phyloP scores from a whole-genome alignment of 1,284 basidiomycete genomes.

The Limonomyces culmigenus region DNA sequence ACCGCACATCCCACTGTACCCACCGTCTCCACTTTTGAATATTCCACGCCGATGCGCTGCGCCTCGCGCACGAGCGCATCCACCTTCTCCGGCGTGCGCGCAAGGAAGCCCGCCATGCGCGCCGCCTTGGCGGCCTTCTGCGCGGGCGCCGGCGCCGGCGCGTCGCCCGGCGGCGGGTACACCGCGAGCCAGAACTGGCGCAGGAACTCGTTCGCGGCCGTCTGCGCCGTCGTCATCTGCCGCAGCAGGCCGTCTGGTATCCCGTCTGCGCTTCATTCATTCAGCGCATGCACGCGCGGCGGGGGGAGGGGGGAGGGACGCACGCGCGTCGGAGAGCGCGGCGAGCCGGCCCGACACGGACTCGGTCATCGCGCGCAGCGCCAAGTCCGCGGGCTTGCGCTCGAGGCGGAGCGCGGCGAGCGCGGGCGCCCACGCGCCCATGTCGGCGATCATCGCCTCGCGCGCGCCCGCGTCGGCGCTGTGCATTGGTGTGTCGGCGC shows the following conservation, averaged over 20 bases:
- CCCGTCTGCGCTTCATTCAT: slow-evolving; percentile 30
- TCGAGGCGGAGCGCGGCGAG: slow-evolving; percentile 34
- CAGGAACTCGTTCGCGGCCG: slow-evolving; percentile 88
- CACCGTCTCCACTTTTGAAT: slow-evolving; percentile 47
- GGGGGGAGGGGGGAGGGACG: neutral
- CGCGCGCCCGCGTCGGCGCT: neutral
- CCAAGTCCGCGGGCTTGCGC: slow-evolving; percentile 43
- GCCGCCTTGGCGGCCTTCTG: slow-evolving; percentile 61
- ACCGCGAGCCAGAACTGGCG: slow-evolving; percentile 90
- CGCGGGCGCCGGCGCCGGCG: slow-evolving; percentile 33
- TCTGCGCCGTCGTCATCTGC: slow-evolving; percentile 79
- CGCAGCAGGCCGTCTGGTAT: slow-evolving; percentile 67
- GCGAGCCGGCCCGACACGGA: slow-evolving; percentile 56
- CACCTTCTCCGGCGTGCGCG: slow-evolving; percentile 68
- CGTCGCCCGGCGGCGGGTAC: slow-evolving; percentile 57
- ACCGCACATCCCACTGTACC: slow-evolving; percentile 14
- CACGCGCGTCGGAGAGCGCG: slow-evolving; percentile 43
- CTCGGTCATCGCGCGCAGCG: slow-evolving; percentile 59
- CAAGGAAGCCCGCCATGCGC: slow-evolving; percentile 75
- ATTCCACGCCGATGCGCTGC: slow-evolving; percentile 43
- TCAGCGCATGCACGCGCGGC: slow-evolving; percentile 1
- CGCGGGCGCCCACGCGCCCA: no score
- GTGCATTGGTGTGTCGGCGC: neutral
- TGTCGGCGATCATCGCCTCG: neutral
- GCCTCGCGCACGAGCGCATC: slow-evolving; percentile 56